Percentiles rank a stretch among this genome's conserved stretches.
phyloP scores from a whole-genome alignment of 495 filamentous ascomycete species.

The Staphylotrichum tortipilum region DNA sequence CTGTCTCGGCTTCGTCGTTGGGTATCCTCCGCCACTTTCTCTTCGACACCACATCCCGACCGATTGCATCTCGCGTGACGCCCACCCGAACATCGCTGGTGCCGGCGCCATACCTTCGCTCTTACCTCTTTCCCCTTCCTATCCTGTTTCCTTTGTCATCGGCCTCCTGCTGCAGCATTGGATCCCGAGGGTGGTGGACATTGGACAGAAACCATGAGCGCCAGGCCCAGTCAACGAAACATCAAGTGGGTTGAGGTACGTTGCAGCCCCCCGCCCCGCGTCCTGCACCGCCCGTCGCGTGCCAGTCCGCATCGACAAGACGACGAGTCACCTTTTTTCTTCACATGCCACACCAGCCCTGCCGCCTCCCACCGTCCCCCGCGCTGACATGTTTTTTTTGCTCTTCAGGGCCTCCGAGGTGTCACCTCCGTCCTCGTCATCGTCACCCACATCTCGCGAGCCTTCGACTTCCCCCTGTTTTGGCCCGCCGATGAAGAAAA shows the following conservation, averaged over 20 bases:
- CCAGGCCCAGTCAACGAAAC: constrained; percentile 20
- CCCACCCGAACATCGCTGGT: too few species aligned
- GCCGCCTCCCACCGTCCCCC: not conserved
- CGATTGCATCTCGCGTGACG: not conserved
- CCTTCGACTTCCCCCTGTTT: constrained; percentile 50
- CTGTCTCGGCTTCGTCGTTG: not conserved
- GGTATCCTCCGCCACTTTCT: not conserved
- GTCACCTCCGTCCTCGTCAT: constrained; percentile 58
- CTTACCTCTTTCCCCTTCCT: not conserved
- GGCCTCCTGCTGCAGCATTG: not conserved
- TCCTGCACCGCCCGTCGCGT: too few species aligned
- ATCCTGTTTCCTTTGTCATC: not conserved
- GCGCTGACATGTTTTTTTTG: constrained; percentile 1
- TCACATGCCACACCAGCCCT: not conserved
- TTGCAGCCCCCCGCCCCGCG: not conserved
- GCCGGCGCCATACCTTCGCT: too few species aligned
- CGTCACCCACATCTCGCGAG: constrained; percentile 53
- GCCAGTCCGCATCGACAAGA: too few species aligned
- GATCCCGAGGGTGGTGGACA: not conserved
- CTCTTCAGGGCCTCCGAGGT: constrained; percentile 50
- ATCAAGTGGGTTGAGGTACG: constrained; percentile 34
- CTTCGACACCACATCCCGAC: not conserved
- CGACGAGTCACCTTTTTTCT: not conserved
- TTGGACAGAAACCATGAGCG: constrained; percentile 12
- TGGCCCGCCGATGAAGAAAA: constrained; percentile 42